Base-by-base conservation (phyloP, 441 rosid species). In the Adansonia madagascariensis region DNA sequence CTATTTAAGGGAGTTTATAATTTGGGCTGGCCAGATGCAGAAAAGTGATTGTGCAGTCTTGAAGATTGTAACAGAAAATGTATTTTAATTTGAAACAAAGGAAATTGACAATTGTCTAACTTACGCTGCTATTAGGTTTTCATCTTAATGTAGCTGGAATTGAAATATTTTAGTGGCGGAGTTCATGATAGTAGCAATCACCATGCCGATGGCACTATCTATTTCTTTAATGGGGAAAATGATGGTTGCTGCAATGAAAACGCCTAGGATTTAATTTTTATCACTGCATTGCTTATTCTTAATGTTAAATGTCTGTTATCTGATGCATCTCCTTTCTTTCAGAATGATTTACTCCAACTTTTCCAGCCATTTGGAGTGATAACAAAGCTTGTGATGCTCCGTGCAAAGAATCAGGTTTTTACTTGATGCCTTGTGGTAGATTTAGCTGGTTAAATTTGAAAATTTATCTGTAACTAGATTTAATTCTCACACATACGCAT, bases 281-380 rank as follows among this genome's bases (percentile, higher is more conserved):
- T 72, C 56, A 18, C 46, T 55, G 50, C 52, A 55, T 50, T 17
- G 17, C 50, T 4, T 71, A 18, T n/a, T 41, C 47, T 71, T 71
- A 53, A n/a, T 31, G 62, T 31, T 53, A 31, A 31, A 70, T 4
- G 2, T 70, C 3, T 46, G 9, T 75, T 74, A 49, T 61, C 74
- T 80, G 24, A 83, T 74, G 11, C 27, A 64, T 60, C 41, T 47
- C 17, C 18, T 55, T 59, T 46, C 74, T 75, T 50, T 60, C 90
- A 97, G 99, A 93, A 94, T 83, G 99, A 96, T 83, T 85, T 96
- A 86, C 98, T 96, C 78, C 98, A 92, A 90, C 92, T 96, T 77
- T 94, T 96, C 80, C 98, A 96, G 86, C 99, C 97, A 46, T 96
- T 94, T 87, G 99, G 99, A 41, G 97, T 89, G 64, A 92, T 96